phyloP scores from a whole-genome alignment of 1,284 basidiomycete species.

The Sanguinoderma infundibulare region DNA sequence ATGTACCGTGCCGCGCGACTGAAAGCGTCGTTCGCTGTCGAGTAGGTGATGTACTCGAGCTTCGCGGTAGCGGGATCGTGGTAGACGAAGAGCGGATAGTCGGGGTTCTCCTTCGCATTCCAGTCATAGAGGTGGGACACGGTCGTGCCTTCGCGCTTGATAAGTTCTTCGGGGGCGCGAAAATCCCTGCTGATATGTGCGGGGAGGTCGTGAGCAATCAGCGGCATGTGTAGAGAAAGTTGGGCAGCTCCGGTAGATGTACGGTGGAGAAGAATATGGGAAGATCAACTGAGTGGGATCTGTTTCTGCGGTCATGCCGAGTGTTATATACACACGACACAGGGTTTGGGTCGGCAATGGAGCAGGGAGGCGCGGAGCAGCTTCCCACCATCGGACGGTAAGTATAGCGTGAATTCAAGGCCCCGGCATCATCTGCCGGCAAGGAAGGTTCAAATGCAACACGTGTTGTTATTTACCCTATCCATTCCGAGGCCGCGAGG shows the following conservation, averaged over 20 bases:
- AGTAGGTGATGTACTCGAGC: slow-evolving; percentile 19
- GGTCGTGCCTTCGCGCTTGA: neutral
- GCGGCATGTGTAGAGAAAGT: slow-evolving; percentile 10
- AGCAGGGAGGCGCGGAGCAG: too few relatives aligned
- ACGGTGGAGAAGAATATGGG: neutral
- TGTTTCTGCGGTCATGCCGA: too few relatives aligned
- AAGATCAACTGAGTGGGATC: neutral
- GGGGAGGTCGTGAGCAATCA: slow-evolving; percentile 16
- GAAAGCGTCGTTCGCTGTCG: slow-evolving; percentile 15
- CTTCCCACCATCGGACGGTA: too few relatives aligned
- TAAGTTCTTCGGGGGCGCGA: slow-evolving; percentile 3
- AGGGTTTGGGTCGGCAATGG: too few relatives aligned
- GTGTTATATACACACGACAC: too few relatives aligned
- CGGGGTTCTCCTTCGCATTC: slow-evolving; percentile 18
- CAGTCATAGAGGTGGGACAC: slow-evolving; percentile 19
- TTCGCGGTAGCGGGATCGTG: slow-evolving; percentile 8
- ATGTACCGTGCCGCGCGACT: slow-evolving; percentile 23
- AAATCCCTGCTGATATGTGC: slow-evolving; percentile 17
- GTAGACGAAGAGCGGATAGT: slow-evolving; percentile 24
- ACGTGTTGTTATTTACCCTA: too few relatives aligned
- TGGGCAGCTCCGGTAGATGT: neutral
- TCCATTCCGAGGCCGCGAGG: too few relatives aligned
- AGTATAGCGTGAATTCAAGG: too few relatives aligned
- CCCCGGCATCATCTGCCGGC: too few relatives aligned
- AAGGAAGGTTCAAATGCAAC: too few relatives aligned